Base-by-base conservation (phyloP, 495 filamentous ascomycete species). In the Penicillium salamii region DNA sequence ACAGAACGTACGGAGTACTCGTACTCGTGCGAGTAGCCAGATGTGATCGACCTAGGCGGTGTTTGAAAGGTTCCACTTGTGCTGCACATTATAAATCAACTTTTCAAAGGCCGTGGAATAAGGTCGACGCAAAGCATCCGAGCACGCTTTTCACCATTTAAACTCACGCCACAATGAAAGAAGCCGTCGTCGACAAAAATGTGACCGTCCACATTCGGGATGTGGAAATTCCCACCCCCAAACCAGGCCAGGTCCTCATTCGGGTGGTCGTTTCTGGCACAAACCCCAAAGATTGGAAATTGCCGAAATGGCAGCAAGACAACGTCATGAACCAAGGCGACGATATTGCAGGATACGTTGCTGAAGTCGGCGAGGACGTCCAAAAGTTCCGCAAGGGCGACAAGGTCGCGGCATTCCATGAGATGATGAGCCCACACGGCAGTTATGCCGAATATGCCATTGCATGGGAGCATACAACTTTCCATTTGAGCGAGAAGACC, bases 221-320 rank as follows among this genome's bases (percentile, higher is more conserved):
- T 52, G 76, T 76, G 24, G 72, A 80, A n/a, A 78, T 87, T 47
- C 87, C 87, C 1, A 66, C 66, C 17, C 83, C 83, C 0, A 70
- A 74, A 37, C 67, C 75, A 3, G 74, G 80, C 48, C 79, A 93
- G 49, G 69, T 91, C 19, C 74, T 91, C 13, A 91, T 87, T 56
- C 81, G 82, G 49, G 85, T 90, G 29, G 68, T 85, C 9, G 81
- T 84, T 5, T 78, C 75, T 32, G 85, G 85, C 15, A 83, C 80
- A 17, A 91, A 91, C 62, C 89, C 89, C 3, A 91, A 91, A 59
- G 89, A 92, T 68, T 89, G 86, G 87, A 89, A 86, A 54, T 23
- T 66, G 2, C 70, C 76, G 1, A 53, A 62, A 34, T 65, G 52
- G 50, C 41, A 49, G 11, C 35, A 55, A 1, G 43, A 62, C 9